Conservation (phyloP, 2,329 filamentous ascomycete genomes). For the Coniochaeta pulveracea region DNA sequence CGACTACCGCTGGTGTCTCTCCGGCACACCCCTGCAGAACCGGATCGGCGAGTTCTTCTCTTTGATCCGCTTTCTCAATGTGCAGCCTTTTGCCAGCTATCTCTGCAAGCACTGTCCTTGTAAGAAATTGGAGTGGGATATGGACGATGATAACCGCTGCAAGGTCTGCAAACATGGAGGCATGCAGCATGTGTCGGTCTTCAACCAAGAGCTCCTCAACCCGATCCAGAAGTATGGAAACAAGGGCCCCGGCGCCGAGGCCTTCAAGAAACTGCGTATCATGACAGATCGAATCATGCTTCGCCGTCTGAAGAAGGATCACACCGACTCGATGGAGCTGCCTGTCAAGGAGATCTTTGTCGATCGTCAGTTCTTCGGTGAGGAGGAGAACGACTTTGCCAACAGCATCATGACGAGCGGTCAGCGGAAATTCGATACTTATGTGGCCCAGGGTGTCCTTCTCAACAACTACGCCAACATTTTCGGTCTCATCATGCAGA, state of each 20-base stretch:
- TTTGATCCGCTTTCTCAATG: slow-evolving; percentile 78
- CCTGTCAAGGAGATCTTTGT: slow-evolving; percentile 90
- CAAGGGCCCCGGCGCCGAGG: slow-evolving; percentile 49
- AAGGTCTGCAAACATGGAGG: slow-evolving; percentile 47
- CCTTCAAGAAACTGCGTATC: slow-evolving; percentile 71
- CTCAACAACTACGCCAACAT: slow-evolving; percentile 98
- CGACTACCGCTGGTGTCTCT: slow-evolving; percentile 89
- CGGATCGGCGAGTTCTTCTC: slow-evolving; percentile 97
- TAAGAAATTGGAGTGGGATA: slow-evolving; percentile 71
- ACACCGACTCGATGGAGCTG: slow-evolving; percentile 90
- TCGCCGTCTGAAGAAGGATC: slow-evolving; percentile 84
- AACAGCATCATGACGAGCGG: slow-evolving; percentile 91
- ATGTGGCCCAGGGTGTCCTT: slow-evolving; percentile 86
- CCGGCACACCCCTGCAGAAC: slow-evolving; percentile 91
- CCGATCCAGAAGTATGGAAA: slow-evolving; percentile 60
- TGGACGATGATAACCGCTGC: slow-evolving; percentile 62
- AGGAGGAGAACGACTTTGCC: slow-evolving; percentile 92
- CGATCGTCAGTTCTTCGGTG: slow-evolving; percentile 91
- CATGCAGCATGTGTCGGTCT: slow-evolving; percentile 49
- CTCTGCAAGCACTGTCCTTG: slow-evolving; percentile 84
- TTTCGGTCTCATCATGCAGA: slow-evolving; percentile 97
- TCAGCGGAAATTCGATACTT: slow-evolving; percentile 84
- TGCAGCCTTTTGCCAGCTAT: slow-evolving; percentile 84
- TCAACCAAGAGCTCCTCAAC: slow-evolving; percentile 74
- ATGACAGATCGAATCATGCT: slow-evolving; percentile 94